phyloP scores from a whole-genome alignment of 2,329 filamentous ascomycete species.

The Colletotrichum sidae region DNA sequence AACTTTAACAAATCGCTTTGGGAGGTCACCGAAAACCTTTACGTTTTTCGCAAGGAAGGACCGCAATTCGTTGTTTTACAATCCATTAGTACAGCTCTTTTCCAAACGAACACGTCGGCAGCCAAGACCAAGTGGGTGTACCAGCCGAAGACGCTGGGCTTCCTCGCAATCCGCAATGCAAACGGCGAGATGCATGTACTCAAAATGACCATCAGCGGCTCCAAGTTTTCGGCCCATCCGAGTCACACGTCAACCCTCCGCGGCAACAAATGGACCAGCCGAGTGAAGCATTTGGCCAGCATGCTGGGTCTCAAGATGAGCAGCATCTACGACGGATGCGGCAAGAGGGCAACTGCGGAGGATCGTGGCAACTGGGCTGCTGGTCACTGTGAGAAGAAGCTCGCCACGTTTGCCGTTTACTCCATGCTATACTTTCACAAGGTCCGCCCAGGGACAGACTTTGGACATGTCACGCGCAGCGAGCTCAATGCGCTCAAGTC shows the following conservation, averaged over 20 bases:
- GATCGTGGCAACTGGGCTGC: constrained; percentile 40
- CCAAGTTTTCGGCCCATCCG: neutral
- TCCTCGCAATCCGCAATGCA: neutral
- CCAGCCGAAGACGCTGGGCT: neutral
- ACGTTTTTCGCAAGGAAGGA: neutral
- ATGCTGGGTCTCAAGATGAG: constrained; percentile 45
- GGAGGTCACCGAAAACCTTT: neutral
- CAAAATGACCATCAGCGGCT: neutral
- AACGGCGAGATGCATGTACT: fast-evolving
- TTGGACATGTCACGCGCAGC: neutral
- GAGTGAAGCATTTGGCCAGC: constrained; percentile 45
- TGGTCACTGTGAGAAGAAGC: constrained; percentile 54
- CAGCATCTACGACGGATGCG: constrained; percentile 44
- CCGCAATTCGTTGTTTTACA: neutral
- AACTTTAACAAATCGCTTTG: neutral
- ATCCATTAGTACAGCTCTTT: fast-evolving
- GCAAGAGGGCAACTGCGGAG: neutral
- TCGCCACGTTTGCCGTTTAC: constrained; percentile 48
- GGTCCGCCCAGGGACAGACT: neutral
- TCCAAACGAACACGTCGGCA: fast-evolving
- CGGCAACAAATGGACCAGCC: constrained; percentile 43
- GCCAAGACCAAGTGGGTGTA: neutral
- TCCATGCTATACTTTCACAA: constrained; percentile 39
- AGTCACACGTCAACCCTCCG: constrained; percentile 36
- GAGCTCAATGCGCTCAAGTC: neutral